Evolutionary conservation across 2,329 filamentous ascomycete genomes (phyloP), one percentile per base, ranked within the genome.

Genomic region (Fusarium drepaniforme): DNA sequence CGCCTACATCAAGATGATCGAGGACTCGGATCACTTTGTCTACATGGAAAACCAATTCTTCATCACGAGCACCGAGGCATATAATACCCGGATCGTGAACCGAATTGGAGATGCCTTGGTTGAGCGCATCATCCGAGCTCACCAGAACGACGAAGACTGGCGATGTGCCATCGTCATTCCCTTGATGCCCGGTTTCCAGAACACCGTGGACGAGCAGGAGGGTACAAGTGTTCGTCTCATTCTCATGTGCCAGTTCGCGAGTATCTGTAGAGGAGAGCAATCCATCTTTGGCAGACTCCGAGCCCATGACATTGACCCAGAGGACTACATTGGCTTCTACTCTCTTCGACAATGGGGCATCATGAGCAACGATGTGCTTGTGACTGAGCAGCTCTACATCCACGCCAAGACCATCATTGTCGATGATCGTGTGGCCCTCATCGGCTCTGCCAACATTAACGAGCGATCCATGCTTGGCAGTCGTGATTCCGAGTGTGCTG

Each of bases 11-110:
- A 97, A 97, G 82, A 91, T 97, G 87, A 99, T 99, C 77, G 93
- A 97, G 75, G 93, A 96, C 74, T 98, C 95, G 2, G 95, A 99
- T 58, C 97, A 98, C 82, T 98, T 98, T 79, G 94, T 98, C 62
- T 98, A 99, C 83, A 98, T 98, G 75, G 97, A 99, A 82, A 99
- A 99, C 81, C 97, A 99, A 81, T 99, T 98, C 84, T 99, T 97
- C 86, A 94, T 99, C 82, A 97, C 94, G 40, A 97, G 94, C 76
- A 97, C 94, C 61, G 93, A 97, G 79, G 95, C 96, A 7, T 92
- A 98, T 77, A 94, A 93, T 63, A 94, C 93, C 15, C 94, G 92
- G 81, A 97, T 99, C 73, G 90, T 95, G 82, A 99, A 99, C 83
- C 92, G 93, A 75, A 98, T 99, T 76, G 96, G 96, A 61, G 96